Evolutionary conservation across 73 alveolate genomes (phyloP).

Genomic region (Paramecium tetraurelia): DNA sequence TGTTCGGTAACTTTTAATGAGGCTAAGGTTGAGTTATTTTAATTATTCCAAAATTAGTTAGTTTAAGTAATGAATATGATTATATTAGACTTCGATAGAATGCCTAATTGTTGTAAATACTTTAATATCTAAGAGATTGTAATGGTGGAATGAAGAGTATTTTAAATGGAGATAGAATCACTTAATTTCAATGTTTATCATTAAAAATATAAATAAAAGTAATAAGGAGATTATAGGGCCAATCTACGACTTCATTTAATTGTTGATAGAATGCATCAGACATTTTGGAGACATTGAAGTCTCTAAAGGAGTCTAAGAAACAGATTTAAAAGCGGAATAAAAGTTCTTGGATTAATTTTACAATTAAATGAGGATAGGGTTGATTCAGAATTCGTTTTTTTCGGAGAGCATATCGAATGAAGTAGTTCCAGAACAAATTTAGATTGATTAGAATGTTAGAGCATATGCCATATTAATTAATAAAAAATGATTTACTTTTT

Average conservation of each 20-base stretch:
- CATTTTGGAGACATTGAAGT: not conserved
- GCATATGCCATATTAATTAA: not conserved
- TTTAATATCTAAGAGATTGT: not conserved
- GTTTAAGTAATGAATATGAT: not conserved
- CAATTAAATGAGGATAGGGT: not conserved
- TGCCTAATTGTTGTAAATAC: not conserved
- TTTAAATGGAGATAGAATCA: slow-evolving; percentile 32
- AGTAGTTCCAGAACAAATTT: not conserved
- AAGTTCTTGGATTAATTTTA: not conserved
- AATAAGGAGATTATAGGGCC: not conserved
- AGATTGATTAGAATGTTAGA: not conserved
- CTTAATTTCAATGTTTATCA: not conserved
- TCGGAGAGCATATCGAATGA: not conserved
- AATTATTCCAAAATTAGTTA: not conserved
- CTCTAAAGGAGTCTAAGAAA: not conserved
- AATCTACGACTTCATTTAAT: not conserved
- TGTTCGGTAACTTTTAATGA: not conserved
- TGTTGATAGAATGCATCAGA: not conserved
- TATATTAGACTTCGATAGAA: slow-evolving; percentile 1
- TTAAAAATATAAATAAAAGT: not conserved
- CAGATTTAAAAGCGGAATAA: not conserved
- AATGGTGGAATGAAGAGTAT: slow-evolving; percentile 40
- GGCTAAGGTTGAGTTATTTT: not conserved
- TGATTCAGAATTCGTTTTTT: not conserved
- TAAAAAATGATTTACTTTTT: not conserved